Base-by-base conservation (phyloP, 2,329 filamentous ascomycete genomes). In the Calonectria henricotiae region DNA sequence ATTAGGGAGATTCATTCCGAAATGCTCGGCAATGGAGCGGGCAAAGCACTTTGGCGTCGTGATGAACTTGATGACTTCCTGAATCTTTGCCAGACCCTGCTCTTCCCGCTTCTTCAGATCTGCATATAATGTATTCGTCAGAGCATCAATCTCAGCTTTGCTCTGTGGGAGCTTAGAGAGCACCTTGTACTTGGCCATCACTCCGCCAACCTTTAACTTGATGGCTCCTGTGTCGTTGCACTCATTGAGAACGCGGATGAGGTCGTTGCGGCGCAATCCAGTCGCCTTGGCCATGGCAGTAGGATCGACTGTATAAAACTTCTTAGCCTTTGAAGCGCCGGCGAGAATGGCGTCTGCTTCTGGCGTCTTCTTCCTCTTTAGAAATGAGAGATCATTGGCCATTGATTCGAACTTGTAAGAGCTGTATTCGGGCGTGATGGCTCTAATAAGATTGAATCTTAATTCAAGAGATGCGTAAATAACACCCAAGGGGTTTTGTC, bases 401-500 rank as follows among this genome's bases (percentile, higher is more conserved):
- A 72, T 81, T 13, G 81, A 79, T 54, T 83, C 83, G 73, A 86
- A 92, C 37, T 83, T 84, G 77, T 91, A 91, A 1, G 84, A 81
- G 8, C 83, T 86, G 70, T 91, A 92, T 46, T 90, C 87, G 0
- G 86, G 88, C 0, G 86, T 91, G 20, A 85, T 86, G 17, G 86
- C 89, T 25, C 90, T 85, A 35, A 92, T 83, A 0, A 91, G 81
- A 0, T 82, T 82, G 69, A 89, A 90, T 3, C 85, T 86, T 5
- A 92, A 82, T 75, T 92, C 90, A 1, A 92, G 80, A n/a, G 88
- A 85, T 0, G 89, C 88, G 62, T 90, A 89, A 17, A 91, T 85
- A 62, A 88, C 86, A 44, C 81, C 81, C 6, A 91, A 80, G 0
- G 86, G 83, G 3, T 80, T 87, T 1, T 80, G 70, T 23, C 86